Evolutionary conservation across 176 grass and related monocot species (phyloP).

Genomic region (Stipa capillata): DNA sequence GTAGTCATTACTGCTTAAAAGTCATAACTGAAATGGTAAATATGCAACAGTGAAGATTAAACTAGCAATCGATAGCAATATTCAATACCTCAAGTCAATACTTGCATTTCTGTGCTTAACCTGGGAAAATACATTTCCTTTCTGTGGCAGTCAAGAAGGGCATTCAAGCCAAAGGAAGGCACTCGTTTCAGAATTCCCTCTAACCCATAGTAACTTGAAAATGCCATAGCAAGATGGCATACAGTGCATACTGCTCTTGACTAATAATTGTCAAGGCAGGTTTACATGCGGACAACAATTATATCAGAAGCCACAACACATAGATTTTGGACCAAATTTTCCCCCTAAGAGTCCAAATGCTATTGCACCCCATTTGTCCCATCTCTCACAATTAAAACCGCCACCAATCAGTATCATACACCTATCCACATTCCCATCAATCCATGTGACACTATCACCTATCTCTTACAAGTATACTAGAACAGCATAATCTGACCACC

Average conservation of each 20-base stretch:
- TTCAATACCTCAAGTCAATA: constrained; percentile 1
- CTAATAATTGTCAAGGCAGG: neutral
- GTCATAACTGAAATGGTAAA: neutral
- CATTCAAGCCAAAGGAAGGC: neutral
- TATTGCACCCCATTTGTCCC: neutral
- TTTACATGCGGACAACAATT: neutral
- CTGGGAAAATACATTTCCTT: neutral
- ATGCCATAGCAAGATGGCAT: neutral
- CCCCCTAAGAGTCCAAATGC: neutral
- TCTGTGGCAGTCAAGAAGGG: neutral
- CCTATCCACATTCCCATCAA: neutral
- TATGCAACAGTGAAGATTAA: neutral
- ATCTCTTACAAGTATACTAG: neutral
- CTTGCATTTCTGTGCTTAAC: neutral
- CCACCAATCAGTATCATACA: neutral
- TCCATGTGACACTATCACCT: neutral
- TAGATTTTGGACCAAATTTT: neutral
- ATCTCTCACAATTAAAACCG: neutral
- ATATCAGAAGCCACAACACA: neutral
- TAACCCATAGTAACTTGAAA: neutral
- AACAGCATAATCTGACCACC: neutral
- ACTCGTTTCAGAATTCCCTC: neutral
- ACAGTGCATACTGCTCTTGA: neutral
- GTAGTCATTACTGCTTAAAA: neutral
- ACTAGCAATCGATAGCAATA: neutral